Evolutionary conservation across 371 early-diverging fungal species (phyloP), one percentile per base, ranked within the genome.

Genomic region (Mucor mucedo): DNA sequence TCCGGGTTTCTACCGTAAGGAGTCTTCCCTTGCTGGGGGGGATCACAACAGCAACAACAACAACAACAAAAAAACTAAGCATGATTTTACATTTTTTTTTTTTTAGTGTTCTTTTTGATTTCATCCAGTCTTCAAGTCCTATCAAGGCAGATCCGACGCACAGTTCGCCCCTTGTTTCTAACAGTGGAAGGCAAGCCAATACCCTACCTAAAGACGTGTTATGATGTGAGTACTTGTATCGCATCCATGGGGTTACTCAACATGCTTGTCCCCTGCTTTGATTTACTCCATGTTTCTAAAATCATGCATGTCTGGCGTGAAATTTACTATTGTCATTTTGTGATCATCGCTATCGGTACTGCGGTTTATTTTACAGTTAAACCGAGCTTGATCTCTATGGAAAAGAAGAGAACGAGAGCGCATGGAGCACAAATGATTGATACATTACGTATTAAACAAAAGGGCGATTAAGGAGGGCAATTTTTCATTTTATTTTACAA

Each of bases 1-100:
- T 67, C 91, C 93, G 8, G 95, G 94, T 5, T 93, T 93, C 66
- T 92, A 93, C 61, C 69, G 90, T 77, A 87, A 84, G 71, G 83
- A 58, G 35, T 72, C 80, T 8, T 83, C 81, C 63, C 32, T 40
- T 44, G n/a, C n/a, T n/a, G n/a, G n/a, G n/a, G n/a, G n/a, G n/a
- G n/a, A n/a, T n/a, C n/a, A n/a, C n/a, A n/a, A n/a, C n/a, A n/a
- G n/a, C n/a, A n/a, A 41, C 8, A 41, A 52, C n/a, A 47, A 35
- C 14, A 8, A 48, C 6, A 35, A 58, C n/a, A n/a, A n/a, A 16
- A 27, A 33, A 14, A 4, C n/a, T 28, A 14, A 29, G n/a, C n/a
- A n/a, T n/a, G n/a, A n/a, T n/a, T n/a, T n/a, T n/a, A n/a, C n/a
- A n/a, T n/a, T n/a, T n/a, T n/a, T n/a, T n/a, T 44, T 21, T 14